Percentiles rank a stretch among this genome's conserved stretches.
phyloP scores from a whole-genome alignment of 192 early-diverging fungal genomes.

The Irineochytrium annulatum region DNA sequence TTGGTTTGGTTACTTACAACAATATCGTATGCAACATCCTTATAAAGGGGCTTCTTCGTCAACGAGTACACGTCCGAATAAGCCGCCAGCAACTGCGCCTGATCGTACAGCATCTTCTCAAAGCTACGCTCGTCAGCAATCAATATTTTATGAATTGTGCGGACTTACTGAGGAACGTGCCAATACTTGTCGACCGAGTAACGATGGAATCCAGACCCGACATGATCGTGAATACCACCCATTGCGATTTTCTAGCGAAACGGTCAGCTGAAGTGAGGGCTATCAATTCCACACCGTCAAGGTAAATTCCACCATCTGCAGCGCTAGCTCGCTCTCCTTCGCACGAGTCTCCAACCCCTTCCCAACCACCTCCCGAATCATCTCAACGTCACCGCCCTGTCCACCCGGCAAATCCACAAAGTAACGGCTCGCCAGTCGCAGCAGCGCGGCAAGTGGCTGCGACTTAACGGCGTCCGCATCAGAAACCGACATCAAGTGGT shows the following conservation, averaged over 20 bases:
- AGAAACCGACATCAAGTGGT: conserved; percentile 20
- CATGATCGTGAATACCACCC: conserved; percentile 42
- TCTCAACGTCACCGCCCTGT: conserved; percentile 1
- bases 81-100: conserved; percentile 54
- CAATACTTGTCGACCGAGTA: conserved; percentile 37
- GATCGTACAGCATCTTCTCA: conserved; percentile 72
- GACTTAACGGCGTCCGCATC: background rate
- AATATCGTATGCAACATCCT: conserved; percentile 21
- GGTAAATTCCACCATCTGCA: conserved; percentile 35
- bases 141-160: background rate
- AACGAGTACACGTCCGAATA: conserved; percentile 44
- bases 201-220: conserved; percentile 39
- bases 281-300: conserved; percentile 17
- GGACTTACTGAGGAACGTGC: conserved; percentile 56
- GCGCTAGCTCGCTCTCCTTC: conserved; percentile 15
- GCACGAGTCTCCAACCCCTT: conserved; percentile 8
- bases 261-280: background rate
- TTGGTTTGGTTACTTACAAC: background rate
- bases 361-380: conserved; percentile 11
- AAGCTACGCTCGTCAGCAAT: conserved; percentile 28
- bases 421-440: conserved; percentile 7
- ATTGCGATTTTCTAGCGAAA: conserved; percentile 18
- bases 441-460: conserved; percentile 7
- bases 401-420: conserved; percentile 13
- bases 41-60: conserved; percentile 43